Base-by-base conservation (phyloP, 495 filamentous ascomycete species). In the Aspergillus heteromorphus region DNA sequence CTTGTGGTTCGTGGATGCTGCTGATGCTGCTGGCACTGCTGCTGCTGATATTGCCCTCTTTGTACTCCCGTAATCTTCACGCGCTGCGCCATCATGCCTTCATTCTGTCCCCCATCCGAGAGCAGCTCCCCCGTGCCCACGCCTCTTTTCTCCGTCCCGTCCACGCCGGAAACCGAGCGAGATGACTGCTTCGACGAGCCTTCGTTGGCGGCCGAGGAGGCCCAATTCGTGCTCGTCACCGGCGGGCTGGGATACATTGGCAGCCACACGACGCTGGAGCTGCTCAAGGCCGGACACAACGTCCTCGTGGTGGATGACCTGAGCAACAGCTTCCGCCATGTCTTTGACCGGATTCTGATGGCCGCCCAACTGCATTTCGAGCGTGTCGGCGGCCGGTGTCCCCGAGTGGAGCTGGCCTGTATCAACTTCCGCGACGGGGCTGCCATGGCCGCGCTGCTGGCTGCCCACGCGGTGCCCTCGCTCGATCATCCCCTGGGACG, bases 201-300 rank as follows among this genome's bases (percentile, higher is more conserved):
- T 14, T 10, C 43, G 11, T 21, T 45, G 2, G 21, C 20, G 3
- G 42, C 21, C 9, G 42, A 21, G 21, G 23, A 23, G 21, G 14
- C 43, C 13, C 64, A 64, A 45, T 65, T 67, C 59, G 76, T 83
- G 40, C 72, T 84, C 16, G 80, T 85, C 40, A 80, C 82, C 30
- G 83, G 83, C 25, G 83, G 83, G 6, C 68, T 83, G n/a, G 83
- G 83, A 2, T 86, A 83, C 62, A 84, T 86, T 54, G 83, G 83
- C 45, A 81, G 77, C 25, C 83, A 84, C 61, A 84, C 83, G 0
- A 71, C 74, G 8, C 61, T 84, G 11, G 83, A 86, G 59, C 66
- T 86, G 19, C 72, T 86, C 38, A 79, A 84, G 49, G 75, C 73
- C 13, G 74, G 75, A 4, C 78, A 82, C 65, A 83, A 84, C 61